Base-by-base conservation (phyloP, 164 flowering plant species). In the Stephania japonica region DNA sequence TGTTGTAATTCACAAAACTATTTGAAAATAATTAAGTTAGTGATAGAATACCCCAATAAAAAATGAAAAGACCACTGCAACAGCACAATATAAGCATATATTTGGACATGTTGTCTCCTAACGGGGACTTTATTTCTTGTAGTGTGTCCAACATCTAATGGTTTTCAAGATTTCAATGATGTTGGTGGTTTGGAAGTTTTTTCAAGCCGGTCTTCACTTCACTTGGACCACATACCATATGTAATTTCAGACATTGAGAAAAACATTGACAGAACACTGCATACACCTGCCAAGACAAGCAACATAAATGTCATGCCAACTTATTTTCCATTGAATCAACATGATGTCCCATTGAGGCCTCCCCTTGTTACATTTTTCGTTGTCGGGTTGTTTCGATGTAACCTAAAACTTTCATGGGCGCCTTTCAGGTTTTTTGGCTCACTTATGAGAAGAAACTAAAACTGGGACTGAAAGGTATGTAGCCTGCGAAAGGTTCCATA, bases 21-120 rank as follows among this genome's bases (percentile, higher is more conserved):
- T 47, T 16, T 47, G 53, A 47, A 47, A 44, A 47, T 32, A 32
- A 47, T 47, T 47, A 47, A 12, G 9, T 11, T 9, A 47, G 53
- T 47, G 53, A 47, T 12, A 44, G 49, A 9, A 50, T 3, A 12
- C 19, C 59, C 59, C 59, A 4, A 50, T n/a, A n/a, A n/a, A n/a
- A 5, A 13, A 12, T 56, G n/a, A 56, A 56, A 56, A 19, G 62
- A 6, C 21, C 5, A 56, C 21, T 16, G 16, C 7, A 56, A 18
- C 4, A 32, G 38, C 38, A 32, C 38, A 32, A 32, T 32, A 0
- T 32, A 56, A 56, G 21, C 21, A 56, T 32, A 32, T 32, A 32
- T 56, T 56, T 56, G 18, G 62, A 56, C 62, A 56, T 56, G 62
- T n/a, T 56, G 62, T 56, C n/a, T 56, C 62, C 62, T 16, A 56